Conservation (phyloP, 805 yeast species). For the Schwanniomyces occidentalis region DNA sequence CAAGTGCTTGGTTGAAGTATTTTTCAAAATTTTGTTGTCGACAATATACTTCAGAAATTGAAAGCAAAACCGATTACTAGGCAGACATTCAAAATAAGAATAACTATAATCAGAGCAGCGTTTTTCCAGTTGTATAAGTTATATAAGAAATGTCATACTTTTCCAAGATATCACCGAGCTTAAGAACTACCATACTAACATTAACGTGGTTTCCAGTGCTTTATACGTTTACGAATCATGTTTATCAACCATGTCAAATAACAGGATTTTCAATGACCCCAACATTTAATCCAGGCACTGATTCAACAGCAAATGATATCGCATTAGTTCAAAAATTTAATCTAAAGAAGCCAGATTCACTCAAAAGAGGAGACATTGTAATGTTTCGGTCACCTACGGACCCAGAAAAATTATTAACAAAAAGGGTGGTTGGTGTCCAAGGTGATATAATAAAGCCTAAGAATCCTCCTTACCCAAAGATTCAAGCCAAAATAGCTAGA, state of each 20-base stretch:
- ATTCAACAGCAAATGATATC: conserved; percentile 50
- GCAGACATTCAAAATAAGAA: too few relatives aligned
- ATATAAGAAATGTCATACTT: conserved; percentile 9
- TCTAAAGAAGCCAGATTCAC: conserved; percentile 44
- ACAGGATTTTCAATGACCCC: conserved; percentile 90
- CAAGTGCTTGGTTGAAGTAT: too few relatives aligned
- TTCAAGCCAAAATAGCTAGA: conserved; percentile 62
- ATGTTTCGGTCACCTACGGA: conserved; percentile 79
- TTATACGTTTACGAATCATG: conserved; percentile 66
- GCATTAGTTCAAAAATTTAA: conserved; percentile 71
- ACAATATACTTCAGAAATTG: too few relatives aligned
- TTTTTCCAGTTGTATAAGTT: too few relatives aligned
- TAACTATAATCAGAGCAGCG: too few relatives aligned
- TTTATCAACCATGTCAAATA: conserved; percentile 69
- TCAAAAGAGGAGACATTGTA: conserved; percentile 68
- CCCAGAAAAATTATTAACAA: conserved; percentile 73
- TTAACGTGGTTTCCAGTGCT: conserved; percentile 78
- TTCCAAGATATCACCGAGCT: conserved; percentile 4
- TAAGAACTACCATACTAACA: conserved; percentile 28
- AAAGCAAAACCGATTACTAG: too few relatives aligned
- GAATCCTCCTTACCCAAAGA: conserved; percentile 62
- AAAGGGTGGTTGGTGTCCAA: conserved; percentile 73
- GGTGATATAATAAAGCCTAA: conserved; percentile 69
- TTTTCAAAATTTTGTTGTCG: too few relatives aligned
- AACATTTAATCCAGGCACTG: conserved; percentile 70